phyloP scores from a whole-genome alignment of 495 filamentous ascomycete species.

The Xylaria bambusicola region DNA sequence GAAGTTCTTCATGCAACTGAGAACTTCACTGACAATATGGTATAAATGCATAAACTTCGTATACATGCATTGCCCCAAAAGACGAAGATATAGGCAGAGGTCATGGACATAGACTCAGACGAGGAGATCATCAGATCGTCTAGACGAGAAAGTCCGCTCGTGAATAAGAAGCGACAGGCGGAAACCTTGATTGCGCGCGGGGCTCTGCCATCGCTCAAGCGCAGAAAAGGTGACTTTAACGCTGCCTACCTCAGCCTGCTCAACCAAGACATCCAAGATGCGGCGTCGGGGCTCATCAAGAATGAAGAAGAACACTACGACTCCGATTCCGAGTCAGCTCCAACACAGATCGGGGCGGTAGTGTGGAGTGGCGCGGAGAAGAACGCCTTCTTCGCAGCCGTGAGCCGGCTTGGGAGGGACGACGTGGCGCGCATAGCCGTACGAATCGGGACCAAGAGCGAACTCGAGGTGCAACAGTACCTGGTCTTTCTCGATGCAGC shows the following conservation, averaged over 20 bases:
- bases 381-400: conserved; percentile 61
- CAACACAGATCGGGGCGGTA: conserved; percentile 64
- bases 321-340: conserved; percentile 17
- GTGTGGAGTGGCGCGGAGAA: conserved; percentile 74
- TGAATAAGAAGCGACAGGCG: conserved; percentile 17
- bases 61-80: conserved; percentile 9
- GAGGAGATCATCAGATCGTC: background rate
- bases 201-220: conserved; percentile 30
- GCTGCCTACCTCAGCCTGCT: conserved; percentile 60
- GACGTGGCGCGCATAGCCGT: conserved; percentile 61
- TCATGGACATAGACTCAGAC: conserved; percentile 17
- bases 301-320: conserved; percentile 19
- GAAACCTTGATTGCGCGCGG: background rate
- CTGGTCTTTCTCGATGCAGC: conserved; percentile 59
- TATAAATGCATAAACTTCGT: conserved; percentile 9
- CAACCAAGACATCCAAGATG: conserved; percentile 54
- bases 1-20: no score
- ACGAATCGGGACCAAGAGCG: conserved; percentile 69
- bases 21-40: background rate
- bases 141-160: background rate
- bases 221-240: conserved; percentile 45
- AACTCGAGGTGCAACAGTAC: conserved; percentile 72
- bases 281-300: conserved; percentile 31
- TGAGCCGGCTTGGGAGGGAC: conserved; percentile 64
- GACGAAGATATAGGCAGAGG: background rate